Percentiles rank a stretch among this genome's conserved stretches.
phyloP scores from a whole-genome alignment of 768 basidiomycete genomes.

The Neoboletus subvelutipes region DNA sequence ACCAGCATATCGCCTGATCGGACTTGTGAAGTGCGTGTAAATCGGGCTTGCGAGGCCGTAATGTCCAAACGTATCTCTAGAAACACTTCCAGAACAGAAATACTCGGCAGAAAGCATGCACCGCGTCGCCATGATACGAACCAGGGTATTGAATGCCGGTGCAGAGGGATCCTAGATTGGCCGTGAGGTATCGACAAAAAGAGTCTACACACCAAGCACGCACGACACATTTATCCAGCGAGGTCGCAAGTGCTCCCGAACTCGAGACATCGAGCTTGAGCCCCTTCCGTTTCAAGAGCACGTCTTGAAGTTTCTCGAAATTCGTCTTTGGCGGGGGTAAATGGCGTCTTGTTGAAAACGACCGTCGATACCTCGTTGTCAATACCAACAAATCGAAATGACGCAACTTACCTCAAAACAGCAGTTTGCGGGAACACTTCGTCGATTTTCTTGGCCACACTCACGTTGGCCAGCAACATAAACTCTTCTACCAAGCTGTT shows the following conservation, averaged over 20 bases:
- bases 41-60: conserved; percentile 97
- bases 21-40: conserved; percentile 98
- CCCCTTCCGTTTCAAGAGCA: conserved; percentile 81
- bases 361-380: conserved; percentile 4
- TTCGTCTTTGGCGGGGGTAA: conserved; percentile 88
- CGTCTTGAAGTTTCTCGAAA: conserved; percentile 94
- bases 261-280: conserved; percentile 85
- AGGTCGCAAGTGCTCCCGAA: conserved; percentile 85
- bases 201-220: conserved; percentile 28
- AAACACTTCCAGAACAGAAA: conserved; percentile 93
- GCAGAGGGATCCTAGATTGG: conserved; percentile 66
- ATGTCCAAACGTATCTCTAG: conserved; percentile 90
- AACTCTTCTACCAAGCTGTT: conserved; percentile 98
- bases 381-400: conserved; percentile 1
- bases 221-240: conserved; percentile 85
- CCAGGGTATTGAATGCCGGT: conserved; percentile 94
- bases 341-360: conserved; percentile 62
- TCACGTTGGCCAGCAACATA: conserved; percentile 97
- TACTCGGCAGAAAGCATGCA: conserved; percentile 99
- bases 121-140: conserved; percentile 97
- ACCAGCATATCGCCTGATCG: conserved; percentile 95
- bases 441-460: conserved; percentile 88
- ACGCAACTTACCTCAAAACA: conserved; percentile 64
- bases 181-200: background rate
- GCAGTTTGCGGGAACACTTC: conserved; percentile 96